Evolutionary conservation across 176 grass and related monocot species (phyloP).

Genomic region (Lolium multiflorum): DNA sequence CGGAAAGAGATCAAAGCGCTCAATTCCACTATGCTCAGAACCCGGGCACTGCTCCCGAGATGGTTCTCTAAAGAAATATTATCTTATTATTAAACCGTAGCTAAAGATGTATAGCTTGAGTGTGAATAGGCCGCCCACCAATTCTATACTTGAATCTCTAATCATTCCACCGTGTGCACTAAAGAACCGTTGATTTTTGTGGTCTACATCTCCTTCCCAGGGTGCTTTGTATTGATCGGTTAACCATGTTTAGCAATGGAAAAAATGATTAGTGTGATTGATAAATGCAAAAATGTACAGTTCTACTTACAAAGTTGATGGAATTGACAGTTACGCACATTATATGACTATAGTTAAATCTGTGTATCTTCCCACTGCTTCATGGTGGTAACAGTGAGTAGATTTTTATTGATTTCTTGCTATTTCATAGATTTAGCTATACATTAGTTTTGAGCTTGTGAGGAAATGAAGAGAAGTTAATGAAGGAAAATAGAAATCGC

Average conservation of each 20-base stretch:
- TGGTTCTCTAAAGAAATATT: constrained; percentile 47
- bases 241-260: constrained; percentile 2
- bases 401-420: neutral
- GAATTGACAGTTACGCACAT: neutral
- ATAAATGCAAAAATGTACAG: neutral
- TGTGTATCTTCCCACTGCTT: neutral
- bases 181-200: constrained; percentile 35
- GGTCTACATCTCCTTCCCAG: constrained; percentile 9
- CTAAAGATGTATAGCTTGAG: constrained; percentile 39
- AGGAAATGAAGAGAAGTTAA: neutral
- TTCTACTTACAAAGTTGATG: neutral
- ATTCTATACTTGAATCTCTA: constrained; percentile 42
- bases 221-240: constrained; percentile 21
- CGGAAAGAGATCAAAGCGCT: constrained; percentile 63
- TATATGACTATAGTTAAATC: neutral
- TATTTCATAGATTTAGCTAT: neutral
- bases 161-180: constrained; percentile 38
- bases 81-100: constrained; percentile 50
- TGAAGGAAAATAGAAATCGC: neutral
- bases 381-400: neutral
- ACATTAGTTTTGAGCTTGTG: neutral
- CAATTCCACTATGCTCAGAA: constrained; percentile 60
- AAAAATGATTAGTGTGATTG: neutral
- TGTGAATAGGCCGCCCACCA: constrained; percentile 38
- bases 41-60: constrained; percentile 53